Evolutionary conservation across 78 protist species (phyloP).

Genomic region (Cavenderia fasciculata): DNA sequence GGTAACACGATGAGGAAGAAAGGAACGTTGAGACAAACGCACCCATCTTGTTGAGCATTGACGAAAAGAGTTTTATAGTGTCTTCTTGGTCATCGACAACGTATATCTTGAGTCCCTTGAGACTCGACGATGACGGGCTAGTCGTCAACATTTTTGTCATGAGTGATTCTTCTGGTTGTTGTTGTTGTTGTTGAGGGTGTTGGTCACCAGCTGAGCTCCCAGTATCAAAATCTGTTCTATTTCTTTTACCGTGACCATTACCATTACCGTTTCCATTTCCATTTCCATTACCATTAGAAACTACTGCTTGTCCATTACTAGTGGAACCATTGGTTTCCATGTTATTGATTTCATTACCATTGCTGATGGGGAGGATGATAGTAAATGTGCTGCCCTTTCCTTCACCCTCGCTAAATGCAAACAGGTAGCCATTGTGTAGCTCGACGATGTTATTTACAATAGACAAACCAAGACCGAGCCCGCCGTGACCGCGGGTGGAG

Average conservation of each 20-base stretch:
- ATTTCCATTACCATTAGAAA: background rate
- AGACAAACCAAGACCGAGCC: slow-evolving; percentile 58
- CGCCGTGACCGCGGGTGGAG: slow-evolving; percentile 44
- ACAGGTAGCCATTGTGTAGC: slow-evolving; percentile 34
- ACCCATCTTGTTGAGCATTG: slow-evolving; percentile 45
- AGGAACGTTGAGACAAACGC: slow-evolving; percentile 6
- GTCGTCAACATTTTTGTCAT: background rate
- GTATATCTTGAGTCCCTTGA: slow-evolving; percentile 2
- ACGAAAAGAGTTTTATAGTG: slow-evolving; percentile 12
- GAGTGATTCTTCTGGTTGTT: background rate
- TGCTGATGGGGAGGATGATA: background rate
- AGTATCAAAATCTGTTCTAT: background rate
- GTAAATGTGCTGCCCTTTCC: slow-evolving; percentile 32
- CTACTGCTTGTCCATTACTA: background rate
- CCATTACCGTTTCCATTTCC: background rate
- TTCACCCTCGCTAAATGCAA: slow-evolving; percentile 38
- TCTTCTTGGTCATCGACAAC: slow-evolving; percentile 57
- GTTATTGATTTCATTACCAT: background rate
- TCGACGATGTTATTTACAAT: slow-evolving; percentile 41
- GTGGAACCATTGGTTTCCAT: background rate
- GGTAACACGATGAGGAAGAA: background rate
- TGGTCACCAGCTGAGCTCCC: too few relatives aligned
- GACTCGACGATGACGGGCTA: background rate
- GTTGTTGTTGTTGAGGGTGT: background rate
- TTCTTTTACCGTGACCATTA: background rate